Conservation (phyloP, 2,329 filamentous ascomycete species). For the Fusarium aywerte region DNA sequence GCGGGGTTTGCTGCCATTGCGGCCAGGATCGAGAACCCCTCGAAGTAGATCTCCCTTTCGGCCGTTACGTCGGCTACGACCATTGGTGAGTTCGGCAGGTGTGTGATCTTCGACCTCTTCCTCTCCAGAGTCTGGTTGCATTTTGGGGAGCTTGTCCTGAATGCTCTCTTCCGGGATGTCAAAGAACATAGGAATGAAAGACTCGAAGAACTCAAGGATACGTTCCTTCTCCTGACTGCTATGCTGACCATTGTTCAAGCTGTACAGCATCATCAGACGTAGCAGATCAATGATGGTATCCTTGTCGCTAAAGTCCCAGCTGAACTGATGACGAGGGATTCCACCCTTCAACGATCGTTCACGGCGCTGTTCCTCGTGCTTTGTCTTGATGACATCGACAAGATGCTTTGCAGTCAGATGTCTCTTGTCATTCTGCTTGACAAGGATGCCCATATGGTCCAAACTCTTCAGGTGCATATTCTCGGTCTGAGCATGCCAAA, state of each 20-base stretch:
- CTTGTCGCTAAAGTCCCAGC: conserved; percentile 77
- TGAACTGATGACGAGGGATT: conserved; percentile 76
- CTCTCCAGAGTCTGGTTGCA: conserved; percentile 76
- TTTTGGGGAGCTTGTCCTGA: conserved; percentile 72
- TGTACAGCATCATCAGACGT: conserved; percentile 71
- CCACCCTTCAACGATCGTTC: conserved; percentile 71
- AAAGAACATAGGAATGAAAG: conserved; percentile 81
- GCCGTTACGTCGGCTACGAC: conserved; percentile 74
- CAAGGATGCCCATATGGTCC: conserved; percentile 93
- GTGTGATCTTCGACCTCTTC: conserved; percentile 81
- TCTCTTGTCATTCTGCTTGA: conserved; percentile 90
- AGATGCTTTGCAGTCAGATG: conserved; percentile 91
- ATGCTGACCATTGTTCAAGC: conserved; percentile 75
- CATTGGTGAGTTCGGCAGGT: conserved; percentile 76
- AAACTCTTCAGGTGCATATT: conserved; percentile 95
- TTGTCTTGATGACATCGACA: conserved; percentile 89
- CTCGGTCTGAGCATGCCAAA: conserved; percentile 96
- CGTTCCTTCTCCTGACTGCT: conserved; percentile 78
- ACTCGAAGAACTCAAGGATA: conserved; percentile 79
- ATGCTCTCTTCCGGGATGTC: conserved; percentile 77
- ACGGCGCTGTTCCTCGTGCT: conserved; percentile 89
- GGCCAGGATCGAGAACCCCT: conserved; percentile 82
- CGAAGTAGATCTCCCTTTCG: conserved; percentile 86
- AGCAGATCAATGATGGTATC: conserved; percentile 72
- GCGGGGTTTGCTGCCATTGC: conserved; percentile 75